Evolutionary conservation across 108 stramenopile species (phyloP), one percentile per base, ranked within the genome.

Genomic region (Aureococcus anophagefferens): DNA sequence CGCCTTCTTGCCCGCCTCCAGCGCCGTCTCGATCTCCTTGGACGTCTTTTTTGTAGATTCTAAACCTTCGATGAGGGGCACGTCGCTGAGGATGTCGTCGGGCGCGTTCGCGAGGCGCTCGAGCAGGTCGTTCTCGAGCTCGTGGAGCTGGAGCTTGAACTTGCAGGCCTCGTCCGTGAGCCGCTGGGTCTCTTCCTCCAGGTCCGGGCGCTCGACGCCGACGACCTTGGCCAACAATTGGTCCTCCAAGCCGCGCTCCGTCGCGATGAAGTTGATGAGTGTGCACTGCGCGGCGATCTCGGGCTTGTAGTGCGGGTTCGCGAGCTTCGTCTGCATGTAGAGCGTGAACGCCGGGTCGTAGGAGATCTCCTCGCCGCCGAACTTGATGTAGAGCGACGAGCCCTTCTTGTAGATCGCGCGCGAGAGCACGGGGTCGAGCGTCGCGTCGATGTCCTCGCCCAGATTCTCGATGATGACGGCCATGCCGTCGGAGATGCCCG

Each of bases 291-390:
- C 92, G 1, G 90, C 89, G 33, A 92, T 89, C 76, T 94, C 93
- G n/a, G 93, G 93, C 72, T 91, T 90, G 80, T 92, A 94, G 71
- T 94, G 93, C 17, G 93, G 93, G 76, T 94, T 94, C 72, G 83
- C 88, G 46, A 93, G 68, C 74, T 91, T 93, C 17, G 93, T 94
- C 78, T 93, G 92, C 76, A 94, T 72, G 79, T 91, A 94, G 5
- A 94, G 80, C 69, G 86, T 83, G 64, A 94, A 94, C 31, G 69
- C 84, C 30, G 87, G 83, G 79, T 93, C 89, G 73, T 93, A 94
- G 64, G 92, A 91, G 34, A 94, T 88, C 68, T 94, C 93, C 74
- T 93, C 91, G 21, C 90, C 93, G 7, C 85, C 90, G 33, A 93
- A 71, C 69, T 90, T 88, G 59, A 93, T 70, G 77, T 83, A 91